A percentile compares a stretch with the other conserved stretches of the same genome.
These are phyloP conservation scores for Pseudogymnoascus pannorum DNA, from an alignment of 2,329 filamentous ascomycete genomes.

Conservation along the genomic window DNA sequence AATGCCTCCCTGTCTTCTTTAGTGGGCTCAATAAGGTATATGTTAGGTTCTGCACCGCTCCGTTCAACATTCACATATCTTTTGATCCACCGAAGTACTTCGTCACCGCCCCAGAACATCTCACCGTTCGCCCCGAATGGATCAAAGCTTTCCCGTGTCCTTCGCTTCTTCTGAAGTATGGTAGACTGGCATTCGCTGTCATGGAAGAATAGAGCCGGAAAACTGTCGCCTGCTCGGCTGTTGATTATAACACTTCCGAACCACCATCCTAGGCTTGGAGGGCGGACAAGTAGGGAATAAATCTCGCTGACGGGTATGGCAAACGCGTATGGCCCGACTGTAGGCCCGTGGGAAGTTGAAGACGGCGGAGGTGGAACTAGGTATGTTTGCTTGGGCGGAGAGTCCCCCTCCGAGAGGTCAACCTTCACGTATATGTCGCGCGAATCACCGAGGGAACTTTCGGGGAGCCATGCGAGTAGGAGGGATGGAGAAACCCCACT, in stretches of 20 bases:
- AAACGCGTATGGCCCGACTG: conserved; percentile 77
- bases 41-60: conserved; percentile 77
- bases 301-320: conserved; percentile 84
- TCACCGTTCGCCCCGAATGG: conserved; percentile 78
- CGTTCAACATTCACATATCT: conserved; percentile 77
- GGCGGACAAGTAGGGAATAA: conserved; percentile 82
- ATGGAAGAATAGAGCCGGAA: conserved; percentile 94
- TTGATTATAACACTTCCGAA: conserved; percentile 95
- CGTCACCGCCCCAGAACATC: conserved; percentile 97
- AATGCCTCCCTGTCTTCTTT: conserved; percentile 81
- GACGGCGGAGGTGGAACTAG: conserved; percentile 89
- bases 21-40: conserved; percentile 83
- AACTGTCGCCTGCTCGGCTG: conserved; percentile 80
- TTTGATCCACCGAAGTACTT: conserved; percentile 84
- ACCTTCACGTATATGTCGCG: conserved; percentile 92
- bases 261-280: conserved; percentile 96
- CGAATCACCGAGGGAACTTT: conserved; percentile 77
- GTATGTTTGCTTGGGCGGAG: conserved; percentile 76
- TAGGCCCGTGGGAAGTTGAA: conserved; percentile 64
- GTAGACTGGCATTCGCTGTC: conserved; percentile 95
- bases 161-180: conserved; percentile 84
- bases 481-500: conserved; percentile 60
- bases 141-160: conserved; percentile 77
- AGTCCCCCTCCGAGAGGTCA: conserved; percentile 74
- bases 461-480: conserved; percentile 87